Conservation (phyloP, 352 stramenopile species). For the Thalassiosira sp. region DNA sequence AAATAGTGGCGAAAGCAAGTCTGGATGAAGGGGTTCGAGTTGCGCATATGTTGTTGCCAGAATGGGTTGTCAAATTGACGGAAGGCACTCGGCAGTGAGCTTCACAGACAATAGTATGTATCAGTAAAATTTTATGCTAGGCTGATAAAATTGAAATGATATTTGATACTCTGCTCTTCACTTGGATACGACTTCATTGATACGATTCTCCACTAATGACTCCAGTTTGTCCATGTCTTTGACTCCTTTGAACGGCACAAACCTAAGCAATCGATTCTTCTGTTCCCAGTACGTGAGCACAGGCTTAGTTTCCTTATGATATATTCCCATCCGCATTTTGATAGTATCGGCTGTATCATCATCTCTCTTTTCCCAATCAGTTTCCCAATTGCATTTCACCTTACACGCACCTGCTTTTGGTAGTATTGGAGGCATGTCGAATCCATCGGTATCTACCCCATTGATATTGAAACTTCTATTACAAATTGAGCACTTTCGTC, state of each 20-base stretch:
- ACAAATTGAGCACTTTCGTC: constrained; percentile 70
- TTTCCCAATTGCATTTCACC: constrained; percentile 40
- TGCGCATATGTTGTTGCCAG: constrained; percentile 68
- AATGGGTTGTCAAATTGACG: constrained; percentile 70
- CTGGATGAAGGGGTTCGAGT: constrained; percentile 57
- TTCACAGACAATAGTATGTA: too few species aligned
- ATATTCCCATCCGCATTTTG: constrained; percentile 55
- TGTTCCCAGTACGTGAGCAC: constrained; percentile 68
- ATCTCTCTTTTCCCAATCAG: constrained; percentile 59
- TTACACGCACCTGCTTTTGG: constrained; percentile 41
- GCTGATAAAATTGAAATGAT: not conserved
- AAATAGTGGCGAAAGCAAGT: constrained; percentile 85
- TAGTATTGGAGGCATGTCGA: constrained; percentile 67
- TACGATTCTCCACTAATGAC: constrained; percentile 16
- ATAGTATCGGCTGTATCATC: constrained; percentile 74
- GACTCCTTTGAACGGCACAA: constrained; percentile 68
- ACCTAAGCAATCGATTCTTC: constrained; percentile 43
- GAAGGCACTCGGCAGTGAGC: constrained; percentile 44
- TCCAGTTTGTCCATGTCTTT: constrained; percentile 59
- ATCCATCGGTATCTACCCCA: constrained; percentile 62
- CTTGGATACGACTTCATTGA: not conserved
- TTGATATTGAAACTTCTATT: constrained; percentile 67
- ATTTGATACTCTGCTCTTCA: not conserved
- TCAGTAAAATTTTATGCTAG: too few species aligned
- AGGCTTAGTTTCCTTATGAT: constrained; percentile 66